A percentile compares a stretch with the other conserved stretches of the same genome.
phyloP scores from a whole-genome alignment of 1,284 basidiomycete species.

The Apiotrichum sp. region DNA sequence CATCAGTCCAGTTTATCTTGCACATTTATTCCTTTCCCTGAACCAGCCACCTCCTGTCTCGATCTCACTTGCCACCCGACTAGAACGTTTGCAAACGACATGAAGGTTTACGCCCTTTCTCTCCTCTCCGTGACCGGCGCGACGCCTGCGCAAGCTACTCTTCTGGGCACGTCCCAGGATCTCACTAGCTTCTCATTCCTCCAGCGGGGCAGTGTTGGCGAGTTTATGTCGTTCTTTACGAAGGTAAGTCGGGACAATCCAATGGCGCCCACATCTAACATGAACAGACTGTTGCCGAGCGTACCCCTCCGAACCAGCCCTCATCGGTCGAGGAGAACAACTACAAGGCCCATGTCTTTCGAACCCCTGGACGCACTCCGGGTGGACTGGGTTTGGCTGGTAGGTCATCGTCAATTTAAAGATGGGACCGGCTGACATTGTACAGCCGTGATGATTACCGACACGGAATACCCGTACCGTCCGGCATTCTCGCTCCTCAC shows the following conservation, averaged over 20 bases:
- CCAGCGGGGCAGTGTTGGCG: conserved; percentile 89
- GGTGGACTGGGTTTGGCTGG: conserved; percentile 56
- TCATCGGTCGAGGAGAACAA: conserved; percentile 94
- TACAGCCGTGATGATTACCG: conserved; percentile 83
- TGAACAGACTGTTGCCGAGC: conserved; percentile 74
- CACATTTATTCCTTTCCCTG: neutral
- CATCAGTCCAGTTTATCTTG: too few relatives aligned
- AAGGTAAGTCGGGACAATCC: conserved; percentile 57
- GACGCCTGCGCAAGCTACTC: conserved; percentile 50
- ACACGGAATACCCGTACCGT: conserved; percentile 92
- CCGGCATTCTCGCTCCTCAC: conserved; percentile 93
- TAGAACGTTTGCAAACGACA: conserved; percentile 18
- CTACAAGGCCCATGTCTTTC: conserved; percentile 88
- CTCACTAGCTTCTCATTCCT: conserved; percentile 92
- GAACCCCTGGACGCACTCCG: conserved; percentile 35
- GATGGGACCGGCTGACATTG: conserved; percentile 9
- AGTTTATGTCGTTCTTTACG: conserved; percentile 85
- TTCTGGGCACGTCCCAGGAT: conserved; percentile 72
- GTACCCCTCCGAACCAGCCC: conserved; percentile 76
- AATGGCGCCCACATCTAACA: neutral
- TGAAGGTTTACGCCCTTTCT: conserved; percentile 54
- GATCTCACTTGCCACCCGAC: neutral
- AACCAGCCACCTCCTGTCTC: neutral
- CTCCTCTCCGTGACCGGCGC: conserved; percentile 46
- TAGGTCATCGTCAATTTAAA: conserved; percentile 41